A percentile compares a stretch with the other conserved stretches of the same genome.
Conservation (phyloP, 2,329 filamentous ascomycete genomes). For the Cytospora piceae region DNA sequence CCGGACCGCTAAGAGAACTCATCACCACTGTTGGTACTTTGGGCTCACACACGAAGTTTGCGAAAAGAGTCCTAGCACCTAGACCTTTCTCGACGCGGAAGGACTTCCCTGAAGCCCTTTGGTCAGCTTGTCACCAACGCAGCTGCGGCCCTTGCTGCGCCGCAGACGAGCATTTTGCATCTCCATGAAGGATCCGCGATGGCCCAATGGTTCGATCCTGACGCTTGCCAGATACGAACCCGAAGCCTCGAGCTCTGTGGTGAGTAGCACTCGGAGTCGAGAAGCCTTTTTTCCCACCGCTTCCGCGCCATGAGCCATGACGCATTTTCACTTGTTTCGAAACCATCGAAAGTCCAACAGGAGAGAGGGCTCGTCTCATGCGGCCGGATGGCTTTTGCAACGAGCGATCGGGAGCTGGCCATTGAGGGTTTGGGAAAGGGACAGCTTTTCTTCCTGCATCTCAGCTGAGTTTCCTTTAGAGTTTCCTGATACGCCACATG, state of each 20-base stretch:
- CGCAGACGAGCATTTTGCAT: constrained; percentile 10
- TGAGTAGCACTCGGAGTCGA: neutral
- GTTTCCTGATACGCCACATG: constrained; percentile 9
- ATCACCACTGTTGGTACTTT: neutral
- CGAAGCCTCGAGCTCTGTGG: neutral
- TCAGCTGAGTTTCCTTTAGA: constrained; percentile 7
- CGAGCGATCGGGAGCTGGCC: neutral
- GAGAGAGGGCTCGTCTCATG: constrained; percentile 5
- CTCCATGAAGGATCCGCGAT: constrained; percentile 17
- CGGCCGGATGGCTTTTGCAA: constrained; percentile 2
- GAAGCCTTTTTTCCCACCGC: neutral
- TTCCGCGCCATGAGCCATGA: neutral
- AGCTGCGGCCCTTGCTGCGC: constrained; percentile 16
- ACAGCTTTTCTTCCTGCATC: neutral
- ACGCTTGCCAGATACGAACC: neutral
- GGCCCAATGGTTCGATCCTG: constrained; percentile 18
- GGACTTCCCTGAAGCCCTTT: neutral
- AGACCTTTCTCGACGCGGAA: neutral
- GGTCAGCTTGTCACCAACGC: neutral
- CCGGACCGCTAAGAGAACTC: neutral
- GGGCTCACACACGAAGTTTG: neutral
- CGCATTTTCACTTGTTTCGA: constrained; percentile 4
- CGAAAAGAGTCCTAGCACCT: neutral
- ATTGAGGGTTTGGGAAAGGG: neutral
- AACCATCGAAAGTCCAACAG: constrained; percentile 7